Base-by-base conservation (phyloP, 2,329 filamentous ascomycete species). In the Scedosporium apiospermum region DNA sequence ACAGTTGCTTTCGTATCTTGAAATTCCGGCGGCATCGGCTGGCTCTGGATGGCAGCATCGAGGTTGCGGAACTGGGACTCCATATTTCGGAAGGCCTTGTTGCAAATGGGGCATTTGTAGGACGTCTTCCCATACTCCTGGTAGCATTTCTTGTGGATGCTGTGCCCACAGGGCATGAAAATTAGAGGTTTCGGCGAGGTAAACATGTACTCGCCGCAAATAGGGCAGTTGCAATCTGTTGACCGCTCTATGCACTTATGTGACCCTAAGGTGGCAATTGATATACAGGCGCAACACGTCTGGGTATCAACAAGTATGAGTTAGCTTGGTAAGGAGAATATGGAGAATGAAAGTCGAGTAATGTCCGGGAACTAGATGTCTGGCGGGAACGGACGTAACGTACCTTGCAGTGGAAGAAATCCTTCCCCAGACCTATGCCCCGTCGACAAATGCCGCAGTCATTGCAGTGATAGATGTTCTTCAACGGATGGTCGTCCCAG, bases 351-450 rank as follows among this genome's bases (percentile, higher is more conserved):
- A 12, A 3, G n/a, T 12, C 21, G 7, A 30, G 55, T 4, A 23
- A n/a, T 49, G 44, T n/a, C 9, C 51, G 23, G 51, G 7, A 23
- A 55, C 18, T 7, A 9, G 16, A 6, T 14, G 14, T 16, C 14
- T 16, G 27, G 23, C 12, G 55, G n/a, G 55, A 58, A 58, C 26
- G 30, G n/a, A n/a, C n/a, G n/a, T n/a, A 55, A 23, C 76, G 73
- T 77, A 93, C 91, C 84, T 96, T 96, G 88, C 95, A 99, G 75
- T 99, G 95, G 70, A 96, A 93, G 72, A 96, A 99, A 72, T 99
- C 95, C 72, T 96, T 98, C 3, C 95, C 93, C 34, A 99, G 78
- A 1, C 95, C 95, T 72, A 91, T 85, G 1, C 95, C 95, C 63
- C 93, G 88, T 64, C 95, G 85, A 72, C 95, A 99, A 65, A 99